These are phyloP conservation scores for Stephanodiscus triporus DNA, from an alignment of 108 stramenopile genomes.

Conservation along the genomic window DNA sequence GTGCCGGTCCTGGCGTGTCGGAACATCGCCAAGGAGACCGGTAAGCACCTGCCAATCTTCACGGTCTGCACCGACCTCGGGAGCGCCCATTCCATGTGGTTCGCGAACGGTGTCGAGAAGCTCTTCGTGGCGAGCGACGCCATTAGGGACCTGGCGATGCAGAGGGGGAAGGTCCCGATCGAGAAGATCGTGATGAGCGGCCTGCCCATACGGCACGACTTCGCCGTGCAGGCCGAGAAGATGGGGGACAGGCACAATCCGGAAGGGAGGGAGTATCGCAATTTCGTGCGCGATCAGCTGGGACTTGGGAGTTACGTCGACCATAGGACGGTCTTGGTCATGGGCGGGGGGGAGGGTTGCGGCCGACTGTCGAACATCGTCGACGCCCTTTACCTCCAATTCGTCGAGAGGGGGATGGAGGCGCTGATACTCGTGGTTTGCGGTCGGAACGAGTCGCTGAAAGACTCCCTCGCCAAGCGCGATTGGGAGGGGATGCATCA, in stretches of 20 bases:
- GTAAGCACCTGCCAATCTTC: conserved; percentile 83
- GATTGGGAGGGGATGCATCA: conserved; percentile 65
- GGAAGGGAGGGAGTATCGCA: conserved; percentile 65
- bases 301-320: conserved; percentile 44
- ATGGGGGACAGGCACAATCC: conserved; percentile 72
- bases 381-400: conserved; percentile 73
- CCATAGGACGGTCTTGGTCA: conserved; percentile 61
- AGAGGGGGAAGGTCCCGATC: conserved; percentile 75
- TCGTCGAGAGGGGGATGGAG: conserved; percentile 66
- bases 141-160: conserved; percentile 73
- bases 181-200: conserved; percentile 89
- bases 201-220: conserved; percentile 93
- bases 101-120: conserved; percentile 88
- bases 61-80: conserved; percentile 98
- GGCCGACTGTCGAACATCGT: conserved; percentile 90
- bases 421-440: conserved; percentile 93
- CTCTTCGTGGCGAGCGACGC: conserved; percentile 89
- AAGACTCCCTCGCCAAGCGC: conserved; percentile 48
- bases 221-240: conserved; percentile 70
- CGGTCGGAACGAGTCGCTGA: conserved; percentile 80
- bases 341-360: conserved; percentile 96
- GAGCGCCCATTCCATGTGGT: conserved; percentile 93
- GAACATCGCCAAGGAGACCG: conserved; percentile 82
- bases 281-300: conserved; percentile 48
- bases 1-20: conserved; percentile 85